Evolutionary conservation across 1,284 basidiomycete genomes (phyloP).

Genomic region (Leccinum pachyderme): DNA sequence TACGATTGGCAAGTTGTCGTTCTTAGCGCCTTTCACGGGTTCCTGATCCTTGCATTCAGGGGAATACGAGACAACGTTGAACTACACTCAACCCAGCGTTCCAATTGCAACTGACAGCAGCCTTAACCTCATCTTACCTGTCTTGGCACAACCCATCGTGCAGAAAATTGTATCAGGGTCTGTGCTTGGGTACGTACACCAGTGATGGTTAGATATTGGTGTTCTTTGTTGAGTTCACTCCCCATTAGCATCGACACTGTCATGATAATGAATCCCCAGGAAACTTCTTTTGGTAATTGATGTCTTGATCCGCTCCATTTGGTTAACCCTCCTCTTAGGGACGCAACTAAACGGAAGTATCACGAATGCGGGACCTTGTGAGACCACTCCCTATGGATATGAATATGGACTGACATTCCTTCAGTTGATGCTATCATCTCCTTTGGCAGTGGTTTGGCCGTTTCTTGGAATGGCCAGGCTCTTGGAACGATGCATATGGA

Average conservation of each 20-base stretch:
- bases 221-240: constrained; percentile 1
- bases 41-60: constrained; percentile 36
- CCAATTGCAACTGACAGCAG: constrained; percentile 62
- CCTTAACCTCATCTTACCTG: constrained; percentile 64
- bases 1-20: constrained; percentile 48
- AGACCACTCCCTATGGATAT: constrained; percentile 21
- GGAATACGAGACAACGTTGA: constrained; percentile 61
- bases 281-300: constrained; percentile 54
- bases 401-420: constrained; percentile 10
- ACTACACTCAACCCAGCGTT: constrained; percentile 59
- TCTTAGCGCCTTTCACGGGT: neutral
- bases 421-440: constrained; percentile 69
- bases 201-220: neutral
- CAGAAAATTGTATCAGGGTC: constrained; percentile 69
- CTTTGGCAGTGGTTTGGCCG: constrained; percentile 62
- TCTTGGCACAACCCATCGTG: constrained; percentile 78
- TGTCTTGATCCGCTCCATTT: neutral
- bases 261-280: constrained; percentile 55
- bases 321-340: constrained; percentile 33
- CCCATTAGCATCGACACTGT: constrained; percentile 51
- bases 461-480: constrained; percentile 59
- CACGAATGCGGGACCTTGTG: constrained; percentile 74
- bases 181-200: constrained; percentile 46
- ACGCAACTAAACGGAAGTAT: constrained; percentile 65
- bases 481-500: constrained; percentile 67